Evolutionary conservation across 2,329 filamentous ascomycete species (phyloP), one percentile per base, ranked within the genome.

Genomic region (Bipolaris zeicola): DNA sequence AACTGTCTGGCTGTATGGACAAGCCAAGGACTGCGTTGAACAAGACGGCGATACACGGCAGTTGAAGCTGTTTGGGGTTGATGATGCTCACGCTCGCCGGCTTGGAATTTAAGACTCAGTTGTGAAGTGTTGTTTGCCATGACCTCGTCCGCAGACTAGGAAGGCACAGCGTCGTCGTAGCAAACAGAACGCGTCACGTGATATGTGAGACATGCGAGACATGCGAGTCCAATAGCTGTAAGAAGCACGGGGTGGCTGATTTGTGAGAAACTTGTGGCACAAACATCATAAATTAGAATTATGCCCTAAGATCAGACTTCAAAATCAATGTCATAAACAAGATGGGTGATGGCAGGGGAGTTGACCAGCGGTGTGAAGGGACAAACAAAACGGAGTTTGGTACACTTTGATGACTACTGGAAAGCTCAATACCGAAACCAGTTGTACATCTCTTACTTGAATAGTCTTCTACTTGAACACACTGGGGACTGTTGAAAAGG

Each of bases 81-180:
- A 31, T 31, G 3, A 8, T 18, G 18, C 22, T 5, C n/a, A 46
- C 28, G 3, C 10, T 45, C 41, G 31, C 49, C 16, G n/a, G 20
- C 8, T 43, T 22, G 6, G 45, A 22, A 16, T 44, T 33, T 38
- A 22, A 7, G 13, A 6, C 38, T 26, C 26, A 33, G 36, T 11
- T 13, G 53, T 50, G 36, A 39, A 52, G 36, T 26, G 37, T 41
- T 43, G 52, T 28, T 45, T 13, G 13, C 33, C 24, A 22, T 52
- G 37, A 38, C 20, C 31, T 3, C 10, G 11, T 36, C n/a, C 26
- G n/a, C 26, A 36, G 16, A 8, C 37, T 36, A 34, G 57, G 57
- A 53, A 60, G 34, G 57, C 37, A 33, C 50, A 43, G 44, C 31
- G 34, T 39, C 20, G 39, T 10, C n/a, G 44, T 38, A 11, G 43